Conservation (phyloP, 768 basidiomycete genomes). For the Tulasnella sp. region DNA sequence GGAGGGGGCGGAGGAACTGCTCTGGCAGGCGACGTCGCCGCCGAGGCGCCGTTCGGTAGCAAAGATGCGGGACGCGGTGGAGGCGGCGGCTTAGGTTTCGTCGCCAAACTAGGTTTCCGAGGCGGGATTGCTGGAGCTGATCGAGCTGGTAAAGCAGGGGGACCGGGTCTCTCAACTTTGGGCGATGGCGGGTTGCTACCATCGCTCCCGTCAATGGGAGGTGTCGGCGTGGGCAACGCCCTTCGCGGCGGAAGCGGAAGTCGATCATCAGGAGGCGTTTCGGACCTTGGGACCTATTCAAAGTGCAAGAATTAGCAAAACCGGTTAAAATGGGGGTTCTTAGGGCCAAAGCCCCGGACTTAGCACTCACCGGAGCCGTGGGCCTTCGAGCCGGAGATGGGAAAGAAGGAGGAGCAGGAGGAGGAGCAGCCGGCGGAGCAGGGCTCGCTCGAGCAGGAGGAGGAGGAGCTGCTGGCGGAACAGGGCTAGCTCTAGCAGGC, state of each 20-base stretch:
- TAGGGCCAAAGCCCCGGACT: neutral
- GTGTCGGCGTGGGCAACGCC: constrained; percentile 31
- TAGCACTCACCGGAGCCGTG: constrained; percentile 11
- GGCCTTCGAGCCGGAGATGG: constrained; percentile 23
- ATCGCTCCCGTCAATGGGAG: constrained; percentile 10
- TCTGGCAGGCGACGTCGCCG: constrained; percentile 33
- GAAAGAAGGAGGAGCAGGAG: constrained; percentile 22
- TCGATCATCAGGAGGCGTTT: neutral
- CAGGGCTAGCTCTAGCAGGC: constrained; percentile 8
- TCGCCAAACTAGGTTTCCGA: constrained; percentile 13
- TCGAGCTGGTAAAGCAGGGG: constrained; percentile 22
- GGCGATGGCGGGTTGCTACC: constrained; percentile 19
- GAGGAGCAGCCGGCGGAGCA: constrained; percentile 14
- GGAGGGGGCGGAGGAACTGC: constrained; percentile 29
- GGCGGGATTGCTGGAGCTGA: constrained; percentile 10
- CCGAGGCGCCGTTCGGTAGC: constrained; percentile 5
- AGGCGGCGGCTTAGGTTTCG: constrained; percentile 35
- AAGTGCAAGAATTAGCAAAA: neutral
- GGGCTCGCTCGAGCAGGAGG: neutral
- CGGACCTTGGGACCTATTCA: neutral
- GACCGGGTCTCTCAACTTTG: neutral
- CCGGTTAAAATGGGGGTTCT: neutral
- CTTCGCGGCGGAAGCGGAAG: constrained; percentile 30
- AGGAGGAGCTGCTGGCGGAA: constrained; percentile 17
- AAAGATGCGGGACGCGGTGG: constrained; percentile 35